A percentile compares a stretch with the other conserved stretches of the same genome.
Conservation (phyloP, 2,329 filamentous ascomycete species). For the Hirsutella rhossiliensis region DNA sequence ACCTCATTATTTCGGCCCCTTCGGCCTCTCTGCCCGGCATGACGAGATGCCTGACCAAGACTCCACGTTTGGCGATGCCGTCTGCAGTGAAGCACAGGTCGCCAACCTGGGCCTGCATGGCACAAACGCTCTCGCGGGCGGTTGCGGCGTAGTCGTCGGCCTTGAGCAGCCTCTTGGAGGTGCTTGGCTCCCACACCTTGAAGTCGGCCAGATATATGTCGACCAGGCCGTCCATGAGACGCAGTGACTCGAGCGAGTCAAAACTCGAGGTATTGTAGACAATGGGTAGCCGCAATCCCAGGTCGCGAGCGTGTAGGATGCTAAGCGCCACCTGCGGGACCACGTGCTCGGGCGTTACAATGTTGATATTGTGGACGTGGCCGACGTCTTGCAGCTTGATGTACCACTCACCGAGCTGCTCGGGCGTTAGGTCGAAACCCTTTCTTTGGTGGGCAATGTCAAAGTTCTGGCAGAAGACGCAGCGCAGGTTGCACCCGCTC, state of each 20-base stretch:
- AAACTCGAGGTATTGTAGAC: slow-evolving; percentile 80
- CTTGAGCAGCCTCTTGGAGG: slow-evolving; percentile 63
- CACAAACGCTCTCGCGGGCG: slow-evolving; percentile 65
- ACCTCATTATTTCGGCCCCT: slow-evolving; percentile 61
- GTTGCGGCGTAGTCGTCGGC: slow-evolving; percentile 62
- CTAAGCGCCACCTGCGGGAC: slow-evolving; percentile 71
- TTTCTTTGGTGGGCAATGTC: slow-evolving; percentile 76
- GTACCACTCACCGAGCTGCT: slow-evolving; percentile 72
- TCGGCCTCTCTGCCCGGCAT: slow-evolving; percentile 75
- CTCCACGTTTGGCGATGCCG: slow-evolving; percentile 65
- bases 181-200: slow-evolving; percentile 61
- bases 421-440: slow-evolving; percentile 66
- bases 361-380: slow-evolving; percentile 81
- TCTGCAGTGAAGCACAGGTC: slow-evolving; percentile 74
- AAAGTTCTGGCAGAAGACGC: slow-evolving; percentile 71
- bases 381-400: slow-evolving; percentile 70
- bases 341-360: slow-evolving; percentile 78
- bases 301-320: slow-evolving; percentile 59
- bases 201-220: slow-evolving; percentile 87
- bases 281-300: slow-evolving; percentile 60
- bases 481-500: slow-evolving; percentile 61
- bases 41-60: slow-evolving; percentile 68
- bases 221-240: slow-evolving; percentile 64
- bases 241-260: slow-evolving; percentile 60
- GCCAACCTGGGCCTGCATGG: slow-evolving; percentile 72